Percentiles rank a stretch among this genome's conserved stretches.
Conservation (phyloP, 164 flowering plant species). For the Sedum album region DNA sequence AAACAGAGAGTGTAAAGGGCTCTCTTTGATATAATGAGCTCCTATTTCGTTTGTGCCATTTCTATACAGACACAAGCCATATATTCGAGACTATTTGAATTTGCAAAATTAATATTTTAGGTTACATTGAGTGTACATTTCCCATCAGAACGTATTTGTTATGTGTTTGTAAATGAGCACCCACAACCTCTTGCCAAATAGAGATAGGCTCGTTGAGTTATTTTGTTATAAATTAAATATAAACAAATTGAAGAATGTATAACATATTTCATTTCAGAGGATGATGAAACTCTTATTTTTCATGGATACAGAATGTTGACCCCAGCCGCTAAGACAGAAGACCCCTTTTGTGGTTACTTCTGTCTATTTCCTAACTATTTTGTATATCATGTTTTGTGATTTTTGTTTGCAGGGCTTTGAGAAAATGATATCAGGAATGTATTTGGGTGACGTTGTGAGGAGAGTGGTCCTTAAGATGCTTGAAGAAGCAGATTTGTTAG, state of each 20-base stretch:
- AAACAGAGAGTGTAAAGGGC: neutral
- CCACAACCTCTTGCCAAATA: too few species aligned
- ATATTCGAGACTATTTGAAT: too few species aligned
- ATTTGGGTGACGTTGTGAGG: slow-evolving; percentile 88
- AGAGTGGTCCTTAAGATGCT: slow-evolving; percentile 79
- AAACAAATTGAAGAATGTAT: neutral
- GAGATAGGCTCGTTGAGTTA: neutral
- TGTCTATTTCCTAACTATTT: neutral
- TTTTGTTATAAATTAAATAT: too few species aligned
- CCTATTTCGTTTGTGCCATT: neutral
- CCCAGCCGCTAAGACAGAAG: too few species aligned
- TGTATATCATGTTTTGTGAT: neutral
- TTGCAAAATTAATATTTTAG: too few species aligned
- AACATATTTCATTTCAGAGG: too few species aligned
- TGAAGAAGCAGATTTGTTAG: slow-evolving; percentile 61
- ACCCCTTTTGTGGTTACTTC: too few species aligned
- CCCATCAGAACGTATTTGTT: neutral
- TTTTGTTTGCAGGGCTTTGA: slow-evolving; percentile 73
- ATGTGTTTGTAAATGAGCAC: neutral
- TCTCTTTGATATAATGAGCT: neutral
- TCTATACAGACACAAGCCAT: too few species aligned
- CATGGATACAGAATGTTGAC: too few species aligned
- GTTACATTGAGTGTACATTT: too few species aligned
- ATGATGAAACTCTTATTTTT: too few species aligned
- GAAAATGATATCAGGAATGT: slow-evolving; percentile 98